Percentiles rank a stretch among this genome's conserved stretches.
Evolutionary conservation across 495 filamentous ascomycete genomes (phyloP).

Genomic region (Cetradonia linearis): DNA sequence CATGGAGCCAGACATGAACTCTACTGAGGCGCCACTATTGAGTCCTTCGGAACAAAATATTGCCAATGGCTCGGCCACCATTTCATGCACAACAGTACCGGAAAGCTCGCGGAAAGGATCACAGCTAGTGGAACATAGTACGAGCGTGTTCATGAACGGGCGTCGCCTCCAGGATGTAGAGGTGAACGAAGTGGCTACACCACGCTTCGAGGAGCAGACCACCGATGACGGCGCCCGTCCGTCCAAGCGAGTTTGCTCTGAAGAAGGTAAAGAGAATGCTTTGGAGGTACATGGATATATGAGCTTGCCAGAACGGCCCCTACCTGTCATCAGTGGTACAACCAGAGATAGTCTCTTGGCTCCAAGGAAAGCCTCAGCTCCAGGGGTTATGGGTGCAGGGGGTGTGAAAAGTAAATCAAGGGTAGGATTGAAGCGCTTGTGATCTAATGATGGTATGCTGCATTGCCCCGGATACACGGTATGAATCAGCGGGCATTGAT

Average conservation of each 20-base stretch:
- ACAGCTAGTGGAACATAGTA: conserved; percentile 28
- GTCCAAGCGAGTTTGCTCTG: conserved; percentile 25
- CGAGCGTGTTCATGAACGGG: conserved; percentile 23
- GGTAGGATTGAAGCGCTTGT: conserved; percentile 11
- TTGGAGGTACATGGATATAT: not conserved
- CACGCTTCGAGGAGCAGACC: conserved; percentile 10
- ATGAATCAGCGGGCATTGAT: not conserved
- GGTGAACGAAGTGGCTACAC: conserved; percentile 19
- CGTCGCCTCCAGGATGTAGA: conserved; percentile 14
- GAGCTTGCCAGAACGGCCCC: not conserved
- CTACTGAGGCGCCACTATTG: conserved; percentile 20
- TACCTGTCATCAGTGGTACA: not conserved
- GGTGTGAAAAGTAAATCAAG: conserved; percentile 8
- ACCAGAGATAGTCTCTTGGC: not conserved
- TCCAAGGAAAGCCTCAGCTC: not conserved
- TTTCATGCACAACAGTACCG: conserved; percentile 20
- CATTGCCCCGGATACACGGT: not conserved
- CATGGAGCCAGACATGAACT: conserved; percentile 13
- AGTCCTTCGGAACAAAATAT: conserved; percentile 38
- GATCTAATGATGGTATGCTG: not conserved
- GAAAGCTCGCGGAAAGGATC: conserved; percentile 27
- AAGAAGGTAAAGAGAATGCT: conserved; percentile 28
- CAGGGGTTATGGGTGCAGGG: conserved; percentile 20
- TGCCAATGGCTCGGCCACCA: conserved; percentile 26
- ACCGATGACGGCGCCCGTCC: conserved; percentile 24